A percentile compares a stretch with the other conserved stretches of the same genome.
These are phyloP conservation scores for Straminergon stramineum DNA, from an alignment of 225 moss, liverwort and hornwort genomes.

Conservation along the genomic window DNA sequence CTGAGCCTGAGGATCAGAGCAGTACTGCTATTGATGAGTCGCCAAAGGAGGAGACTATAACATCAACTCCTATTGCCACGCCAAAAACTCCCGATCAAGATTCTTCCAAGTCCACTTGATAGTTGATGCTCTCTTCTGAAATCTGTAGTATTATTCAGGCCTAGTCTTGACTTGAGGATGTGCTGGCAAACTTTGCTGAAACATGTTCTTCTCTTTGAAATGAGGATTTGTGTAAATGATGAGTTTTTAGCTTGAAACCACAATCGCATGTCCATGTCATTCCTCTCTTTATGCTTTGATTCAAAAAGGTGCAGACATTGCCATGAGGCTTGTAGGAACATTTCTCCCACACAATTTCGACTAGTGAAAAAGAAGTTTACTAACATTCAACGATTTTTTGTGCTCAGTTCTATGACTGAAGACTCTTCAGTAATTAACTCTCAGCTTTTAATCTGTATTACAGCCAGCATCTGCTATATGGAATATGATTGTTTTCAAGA, in stretches of 20 bases:
- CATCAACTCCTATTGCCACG: constrained; percentile 42
- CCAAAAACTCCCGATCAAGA: constrained; percentile 31
- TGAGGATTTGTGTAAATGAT: constrained; percentile 24
- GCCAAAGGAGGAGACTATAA: constrained; percentile 11
- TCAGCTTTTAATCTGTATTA: neutral
- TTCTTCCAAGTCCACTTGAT: constrained; percentile 17
- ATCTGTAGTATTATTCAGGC: constrained; percentile 14
- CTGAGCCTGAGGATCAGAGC: neutral
- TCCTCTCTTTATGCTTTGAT: neutral
- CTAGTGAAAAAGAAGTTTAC: neutral
- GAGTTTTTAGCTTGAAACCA: constrained; percentile 13
- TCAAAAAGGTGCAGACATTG: neutral
- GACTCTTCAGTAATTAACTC: neutral
- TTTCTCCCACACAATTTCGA: neutral
- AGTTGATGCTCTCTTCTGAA: neutral
- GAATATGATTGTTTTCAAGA: neutral
- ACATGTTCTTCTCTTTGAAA: neutral
- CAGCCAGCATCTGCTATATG: fast-evolving
- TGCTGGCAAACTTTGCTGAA: neutral
- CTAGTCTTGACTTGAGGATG: neutral
- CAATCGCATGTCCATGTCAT: neutral
- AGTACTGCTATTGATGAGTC: neutral
- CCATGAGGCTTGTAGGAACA: too few relatives aligned
- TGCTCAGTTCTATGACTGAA: neutral
- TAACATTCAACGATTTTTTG: too few relatives aligned